These are phyloP conservation scores for Agaricus blazei DNA, from an alignment of 768 basidiomycete species.

Conservation along the genomic window DNA sequence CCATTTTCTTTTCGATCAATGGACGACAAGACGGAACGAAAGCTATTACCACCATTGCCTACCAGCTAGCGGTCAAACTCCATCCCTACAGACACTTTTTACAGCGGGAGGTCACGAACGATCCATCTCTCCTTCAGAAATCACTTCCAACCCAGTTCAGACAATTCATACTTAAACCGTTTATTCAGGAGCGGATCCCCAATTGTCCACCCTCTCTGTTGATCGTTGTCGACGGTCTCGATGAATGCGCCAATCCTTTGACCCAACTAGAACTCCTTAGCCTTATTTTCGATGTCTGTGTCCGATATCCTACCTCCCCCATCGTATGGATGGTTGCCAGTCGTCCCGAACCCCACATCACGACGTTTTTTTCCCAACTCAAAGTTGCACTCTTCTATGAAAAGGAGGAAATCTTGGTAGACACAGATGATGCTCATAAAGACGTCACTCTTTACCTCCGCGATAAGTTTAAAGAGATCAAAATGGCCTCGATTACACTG, in stretches of 20 bases:
- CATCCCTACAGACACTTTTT: not conserved
- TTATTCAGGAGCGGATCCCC: not conserved
- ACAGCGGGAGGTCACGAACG: not conserved
- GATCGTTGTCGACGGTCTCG: not conserved
- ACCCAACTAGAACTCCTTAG: slow-evolving; percentile 14
- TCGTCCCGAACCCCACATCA: slow-evolving; percentile 21
- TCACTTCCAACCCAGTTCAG: slow-evolving; percentile 10
- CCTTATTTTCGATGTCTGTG: not conserved
- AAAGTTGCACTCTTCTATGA: not conserved
- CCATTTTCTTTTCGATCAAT: no score
- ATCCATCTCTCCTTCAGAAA: not conserved
- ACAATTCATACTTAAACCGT: not conserved
- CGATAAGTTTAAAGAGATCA: slow-evolving; percentile 8
- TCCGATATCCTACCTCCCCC: not conserved
- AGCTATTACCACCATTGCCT: not conserved
- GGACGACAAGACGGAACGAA: no score
- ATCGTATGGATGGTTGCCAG: slow-evolving; percentile 21
- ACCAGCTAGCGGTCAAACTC: not conserved
- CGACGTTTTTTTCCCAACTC: no score
- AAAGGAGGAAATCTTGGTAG: slow-evolving; percentile 5
- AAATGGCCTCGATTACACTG: not conserved
- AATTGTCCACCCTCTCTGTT: not conserved
- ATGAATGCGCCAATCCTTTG: not conserved
- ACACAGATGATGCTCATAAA: slow-evolving; percentile 8
- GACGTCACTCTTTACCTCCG: slow-evolving; percentile 16